phyloP scores from a whole-genome alignment of 306 rosid genomes.

The Pueraria montana region DNA sequence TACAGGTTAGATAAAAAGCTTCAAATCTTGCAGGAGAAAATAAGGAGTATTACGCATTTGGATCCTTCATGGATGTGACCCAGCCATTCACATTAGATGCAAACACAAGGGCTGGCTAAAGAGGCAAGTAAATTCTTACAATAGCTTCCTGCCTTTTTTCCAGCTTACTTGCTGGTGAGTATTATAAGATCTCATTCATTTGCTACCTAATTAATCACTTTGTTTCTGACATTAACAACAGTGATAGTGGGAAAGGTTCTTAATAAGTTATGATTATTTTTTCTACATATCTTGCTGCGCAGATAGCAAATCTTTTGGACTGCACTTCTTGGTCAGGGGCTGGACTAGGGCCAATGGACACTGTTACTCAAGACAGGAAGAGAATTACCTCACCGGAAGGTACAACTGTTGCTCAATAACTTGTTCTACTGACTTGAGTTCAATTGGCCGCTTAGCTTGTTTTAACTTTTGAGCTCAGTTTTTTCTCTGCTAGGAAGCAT shows the following conservation, averaged over 20 bases:
- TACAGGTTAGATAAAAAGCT: no score
- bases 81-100: no score
- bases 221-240: neutral
- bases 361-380: constrained; percentile 86
- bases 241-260: constrained; percentile 7
- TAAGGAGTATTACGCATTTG: no score
- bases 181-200: constrained; percentile 16
- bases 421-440: neutral
- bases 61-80: no score
- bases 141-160: constrained; percentile 36
- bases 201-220: neutral
- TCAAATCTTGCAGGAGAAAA: no score
- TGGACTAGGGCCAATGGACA: constrained; percentile 98
- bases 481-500: constrained; percentile 97
- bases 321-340: constrained; percentile 95
- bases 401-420: neutral
- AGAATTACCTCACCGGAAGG: constrained; percentile 95
- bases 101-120: no score
- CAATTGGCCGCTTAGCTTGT: constrained; percentile 16
- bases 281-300: constrained; percentile 25
- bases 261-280: constrained; percentile 23
- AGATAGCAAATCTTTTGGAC: constrained; percentile 85
- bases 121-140: no score
- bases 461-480: constrained; percentile 61
- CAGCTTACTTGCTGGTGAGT: constrained; percentile 40